Conservation (phyloP, 2,329 filamentous ascomycete species). For the Bipolaris victoriae region DNA sequence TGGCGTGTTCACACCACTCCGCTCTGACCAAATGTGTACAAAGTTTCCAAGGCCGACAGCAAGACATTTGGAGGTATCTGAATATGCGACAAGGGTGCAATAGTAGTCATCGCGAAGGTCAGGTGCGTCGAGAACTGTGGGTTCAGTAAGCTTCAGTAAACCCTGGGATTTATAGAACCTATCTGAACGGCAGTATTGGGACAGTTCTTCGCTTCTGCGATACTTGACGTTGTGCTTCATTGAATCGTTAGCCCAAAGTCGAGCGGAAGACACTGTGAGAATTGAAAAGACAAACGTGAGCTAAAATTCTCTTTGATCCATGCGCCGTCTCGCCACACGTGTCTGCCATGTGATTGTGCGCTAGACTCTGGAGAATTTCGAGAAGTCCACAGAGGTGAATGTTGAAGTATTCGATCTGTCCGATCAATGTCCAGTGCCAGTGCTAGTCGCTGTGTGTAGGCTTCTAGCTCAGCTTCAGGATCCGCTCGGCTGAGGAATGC, state of each 20-base stretch:
- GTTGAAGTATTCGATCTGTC: constrained; percentile 66
- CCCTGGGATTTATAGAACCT: constrained; percentile 41
- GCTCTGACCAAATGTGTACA: constrained; percentile 90
- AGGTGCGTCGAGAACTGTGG: constrained; percentile 83
- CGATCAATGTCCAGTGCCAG: constrained; percentile 81
- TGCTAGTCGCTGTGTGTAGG: constrained; percentile 76
- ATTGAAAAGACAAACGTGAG: constrained; percentile 39
- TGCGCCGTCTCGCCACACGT: constrained; percentile 51
- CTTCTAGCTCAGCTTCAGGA: constrained; percentile 66
- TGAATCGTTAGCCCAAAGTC: constrained; percentile 13
- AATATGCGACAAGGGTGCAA: constrained; percentile 89
- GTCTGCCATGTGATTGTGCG: constrained; percentile 17
- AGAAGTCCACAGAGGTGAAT: constrained; percentile 22
- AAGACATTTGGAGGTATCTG: constrained; percentile 72
- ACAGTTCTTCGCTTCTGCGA: constrained; percentile 53
- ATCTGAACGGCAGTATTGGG: constrained; percentile 79
- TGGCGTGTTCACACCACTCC: constrained; percentile 66
- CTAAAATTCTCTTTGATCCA: constrained; percentile 47
- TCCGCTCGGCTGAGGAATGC: constrained; percentile 60
- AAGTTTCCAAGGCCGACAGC: constrained; percentile 81
- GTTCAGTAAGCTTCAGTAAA: constrained; percentile 41
- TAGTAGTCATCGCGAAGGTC: constrained; percentile 94
- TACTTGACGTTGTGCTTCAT: constrained; percentile 35
- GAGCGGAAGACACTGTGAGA: constrained; percentile 1
- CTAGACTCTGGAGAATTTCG: constrained; percentile 11